Evolutionary conservation across 768 basidiomycete species (phyloP).

Genomic region (Rhizopogon roseolus): DNA sequence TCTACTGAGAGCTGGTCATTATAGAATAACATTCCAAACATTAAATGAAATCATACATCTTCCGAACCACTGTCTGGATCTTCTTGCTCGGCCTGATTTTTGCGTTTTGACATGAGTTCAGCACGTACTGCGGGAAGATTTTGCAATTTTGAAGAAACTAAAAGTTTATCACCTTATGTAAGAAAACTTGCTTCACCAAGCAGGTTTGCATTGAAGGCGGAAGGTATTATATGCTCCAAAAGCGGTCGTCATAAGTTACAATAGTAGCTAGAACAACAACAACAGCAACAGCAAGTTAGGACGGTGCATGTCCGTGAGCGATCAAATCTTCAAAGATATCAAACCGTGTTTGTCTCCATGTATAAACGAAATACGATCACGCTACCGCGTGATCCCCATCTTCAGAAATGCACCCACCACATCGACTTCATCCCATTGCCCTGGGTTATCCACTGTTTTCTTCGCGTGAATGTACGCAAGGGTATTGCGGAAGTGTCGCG

Average conservation of each 20-base stretch:
- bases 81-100: slow-evolving; percentile 33
- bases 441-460: slow-evolving; percentile 41
- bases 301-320: neutral
- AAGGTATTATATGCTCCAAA: neutral
- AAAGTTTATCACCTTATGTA: neutral
- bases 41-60: slow-evolving; percentile 34
- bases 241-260: neutral
- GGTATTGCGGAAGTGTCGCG: slow-evolving; percentile 90
- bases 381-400: slow-evolving; percentile 71
- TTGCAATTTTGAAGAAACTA: too few relatives aligned
- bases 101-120: slow-evolving; percentile 47
- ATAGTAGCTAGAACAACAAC: neutral
- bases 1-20: slow-evolving; percentile 10
- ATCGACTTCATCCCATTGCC: slow-evolving; percentile 83
- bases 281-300: neutral
- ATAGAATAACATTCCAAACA: slow-evolving; percentile 11
- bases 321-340: neutral
- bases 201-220: neutral
- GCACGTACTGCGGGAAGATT: too few relatives aligned
- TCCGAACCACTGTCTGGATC: slow-evolving; percentile 34
- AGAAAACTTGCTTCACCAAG: neutral
- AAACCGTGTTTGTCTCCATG: neutral
- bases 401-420: slow-evolving; percentile 85
- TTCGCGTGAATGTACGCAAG: slow-evolving; percentile 74
- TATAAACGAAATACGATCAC: neutral